phyloP scores from a whole-genome alignment of 768 basidiomycete genomes.

The Bullera alba region DNA sequence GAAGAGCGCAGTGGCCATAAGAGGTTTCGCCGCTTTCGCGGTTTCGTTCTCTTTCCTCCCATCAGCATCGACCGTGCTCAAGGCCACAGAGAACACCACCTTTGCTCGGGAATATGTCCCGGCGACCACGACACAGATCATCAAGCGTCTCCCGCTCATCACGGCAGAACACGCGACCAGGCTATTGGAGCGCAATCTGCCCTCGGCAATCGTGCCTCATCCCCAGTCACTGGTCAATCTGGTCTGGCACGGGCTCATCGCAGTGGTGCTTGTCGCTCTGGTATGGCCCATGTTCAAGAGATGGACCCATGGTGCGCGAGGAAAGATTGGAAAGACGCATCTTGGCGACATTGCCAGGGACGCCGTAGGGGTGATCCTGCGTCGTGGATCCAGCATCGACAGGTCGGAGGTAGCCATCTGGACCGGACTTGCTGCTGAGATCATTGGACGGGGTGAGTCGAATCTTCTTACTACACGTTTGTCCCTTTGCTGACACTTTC shows the following conservation, averaged over 20 bases:
- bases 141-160: slow-evolving; percentile 31
- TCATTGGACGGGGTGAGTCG: slow-evolving; percentile 33
- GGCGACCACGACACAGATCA: slow-evolving; percentile 22
- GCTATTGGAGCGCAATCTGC: slow-evolving; percentile 23
- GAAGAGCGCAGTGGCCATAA: slow-evolving; percentile 7
- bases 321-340: too few relatives aligned
- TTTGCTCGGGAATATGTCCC: neutral
- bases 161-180: slow-evolving; percentile 34
- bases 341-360: slow-evolving; percentile 11
- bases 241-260: slow-evolving; percentile 34
- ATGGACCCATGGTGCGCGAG: too few relatives aligned
- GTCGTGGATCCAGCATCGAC: slow-evolving; percentile 1
- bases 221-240: slow-evolving; percentile 35
- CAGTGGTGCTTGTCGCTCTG: slow-evolving; percentile 20
- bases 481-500: neutral
- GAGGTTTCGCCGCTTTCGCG: slow-evolving; percentile 39
- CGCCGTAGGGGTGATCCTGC: slow-evolving; percentile 1
- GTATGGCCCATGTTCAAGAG: slow-evolving; percentile 25
- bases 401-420: slow-evolving; percentile 10
- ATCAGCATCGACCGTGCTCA: slow-evolving; percentile 26
- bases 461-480: neutral
- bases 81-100: neutral
- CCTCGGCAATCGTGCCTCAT: slow-evolving; percentile 15
- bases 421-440: slow-evolving; percentile 17
- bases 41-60: slow-evolving; percentile 35